Evolutionary conservation across 2,329 filamentous ascomycete genomes (phyloP).

Genomic region (Aspergillus candidus): DNA sequence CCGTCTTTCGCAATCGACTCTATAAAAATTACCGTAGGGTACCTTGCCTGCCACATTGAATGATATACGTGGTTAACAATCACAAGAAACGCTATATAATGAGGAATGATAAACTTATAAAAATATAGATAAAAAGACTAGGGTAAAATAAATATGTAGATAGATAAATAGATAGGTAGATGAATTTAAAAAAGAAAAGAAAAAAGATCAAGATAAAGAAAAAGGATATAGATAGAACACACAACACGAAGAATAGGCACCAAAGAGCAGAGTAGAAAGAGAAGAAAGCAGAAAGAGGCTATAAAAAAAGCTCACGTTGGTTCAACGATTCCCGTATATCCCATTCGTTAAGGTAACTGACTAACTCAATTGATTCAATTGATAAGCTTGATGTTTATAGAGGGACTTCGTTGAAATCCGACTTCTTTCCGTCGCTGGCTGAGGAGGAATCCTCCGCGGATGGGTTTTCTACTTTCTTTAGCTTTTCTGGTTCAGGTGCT

Average conservation of each 20-base stretch:
- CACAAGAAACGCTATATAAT: background rate
- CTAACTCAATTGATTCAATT: too few species aligned
- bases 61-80: too few species aligned
- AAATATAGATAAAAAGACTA: background rate
- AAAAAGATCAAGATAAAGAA: background rate
- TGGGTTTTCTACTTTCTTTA: too few species aligned
- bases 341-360: too few species aligned
- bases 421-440: constrained; percentile 15
- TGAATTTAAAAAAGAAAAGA: constrained; percentile 1
- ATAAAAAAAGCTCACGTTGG: constrained; percentile 5
- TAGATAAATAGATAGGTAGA: background rate
- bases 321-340: background rate
- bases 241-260: constrained; percentile 8
- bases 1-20: too few species aligned
- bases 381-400: constrained; percentile 14
- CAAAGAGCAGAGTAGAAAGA: constrained; percentile 3
- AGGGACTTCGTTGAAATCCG: constrained; percentile 32
- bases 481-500: constrained; percentile 1
- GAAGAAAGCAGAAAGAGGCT: background rate
- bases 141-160: background rate
- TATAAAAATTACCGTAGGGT: too few species aligned
- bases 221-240: constrained; percentile 8
- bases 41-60: too few species aligned
- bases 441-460: constrained; percentile 12
- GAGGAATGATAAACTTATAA: background rate